phyloP scores from a whole-genome alignment of 306 rosid genomes.

The Quercus variabilis region DNA sequence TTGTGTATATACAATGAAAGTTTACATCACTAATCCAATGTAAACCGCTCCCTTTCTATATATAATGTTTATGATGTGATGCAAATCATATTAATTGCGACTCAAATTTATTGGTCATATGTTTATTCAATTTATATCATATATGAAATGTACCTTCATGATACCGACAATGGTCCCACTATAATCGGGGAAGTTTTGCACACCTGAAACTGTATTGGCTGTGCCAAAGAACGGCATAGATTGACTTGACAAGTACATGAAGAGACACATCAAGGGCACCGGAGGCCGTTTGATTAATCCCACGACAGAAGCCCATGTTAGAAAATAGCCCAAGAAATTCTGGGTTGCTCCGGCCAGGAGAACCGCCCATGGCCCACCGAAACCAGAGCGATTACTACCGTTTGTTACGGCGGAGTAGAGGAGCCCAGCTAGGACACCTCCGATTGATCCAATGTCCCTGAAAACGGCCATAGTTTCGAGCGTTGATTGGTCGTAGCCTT shows the following conservation, averaged over 20 bases:
- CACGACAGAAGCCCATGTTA: conserved; percentile 64
- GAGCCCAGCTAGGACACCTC: conserved; percentile 69
- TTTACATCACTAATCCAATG: too few species aligned
- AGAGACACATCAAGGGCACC: conserved; percentile 59
- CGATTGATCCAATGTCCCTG: conserved; percentile 85
- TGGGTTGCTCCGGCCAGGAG: conserved; percentile 55
- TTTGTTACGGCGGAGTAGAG: conserved; percentile 64
- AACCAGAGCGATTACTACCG: too few species aligned
- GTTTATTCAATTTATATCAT: too few species aligned
- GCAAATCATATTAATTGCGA: too few species aligned
- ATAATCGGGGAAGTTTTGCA: conserved; percentile 56
- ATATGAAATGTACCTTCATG: conserved; percentile 50
- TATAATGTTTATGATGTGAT: too few species aligned
- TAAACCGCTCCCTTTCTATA: fast-evolving
- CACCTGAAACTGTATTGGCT: conserved; percentile 65
- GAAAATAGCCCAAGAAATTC: conserved; percentile 57
- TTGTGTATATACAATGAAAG: fast-evolving
- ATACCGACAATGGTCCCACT: conserved; percentile 84
- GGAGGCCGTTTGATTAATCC: conserved; percentile 61
- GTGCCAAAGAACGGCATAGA: conserved; percentile 72
- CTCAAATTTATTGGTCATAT: too few species aligned
- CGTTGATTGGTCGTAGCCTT: conserved; percentile 75
- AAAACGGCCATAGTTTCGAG: conserved; percentile 83
- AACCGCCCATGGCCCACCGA: conserved; percentile 73
- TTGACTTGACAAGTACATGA: conserved; percentile 44